Conservation (phyloP, 768 basidiomycete genomes). For the Ephemerocybe angulata region DNA sequence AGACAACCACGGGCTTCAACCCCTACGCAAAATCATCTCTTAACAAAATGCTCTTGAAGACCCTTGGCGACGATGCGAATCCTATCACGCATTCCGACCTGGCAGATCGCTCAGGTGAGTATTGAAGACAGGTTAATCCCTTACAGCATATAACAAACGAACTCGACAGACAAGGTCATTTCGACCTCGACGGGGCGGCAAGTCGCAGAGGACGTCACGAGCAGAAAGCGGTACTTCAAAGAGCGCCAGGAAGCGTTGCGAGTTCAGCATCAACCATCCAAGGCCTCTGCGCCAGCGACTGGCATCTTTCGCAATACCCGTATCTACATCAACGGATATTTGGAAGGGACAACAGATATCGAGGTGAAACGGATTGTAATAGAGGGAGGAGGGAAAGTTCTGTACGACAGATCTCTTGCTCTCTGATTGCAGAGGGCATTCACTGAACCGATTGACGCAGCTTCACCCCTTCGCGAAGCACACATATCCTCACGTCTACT, state of each 20-base stretch:
- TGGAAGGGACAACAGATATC: conserved; percentile 69
- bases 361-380: conserved; percentile 70
- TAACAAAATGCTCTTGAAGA: conserved; percentile 58
- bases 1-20: neutral
- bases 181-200: conserved; percentile 71
- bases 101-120: conserved; percentile 55
- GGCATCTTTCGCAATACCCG: conserved; percentile 41
- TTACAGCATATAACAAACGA: neutral
- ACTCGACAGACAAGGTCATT: conserved; percentile 49
- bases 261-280: conserved; percentile 17
- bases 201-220: conserved; percentile 45
- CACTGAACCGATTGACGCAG: conserved; percentile 29
- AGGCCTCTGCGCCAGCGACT: conserved; percentile 2
- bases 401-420: conserved; percentile 41
- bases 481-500: conserved; percentile 77
- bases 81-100: conserved; percentile 77
- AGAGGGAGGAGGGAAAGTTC: conserved; percentile 60
- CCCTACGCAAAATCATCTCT: conserved; percentile 36
- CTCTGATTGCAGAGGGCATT: neutral
- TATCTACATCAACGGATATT: conserved; percentile 70
- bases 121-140: neutral
- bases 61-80: conserved; percentile 60
- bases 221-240: conserved; percentile 35
- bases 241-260: conserved; percentile 46
- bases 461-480: conserved; percentile 55